phyloP scores from a whole-genome alignment of 2,329 filamentous ascomycete species.

The Pseudogymnoascus sp. region DNA sequence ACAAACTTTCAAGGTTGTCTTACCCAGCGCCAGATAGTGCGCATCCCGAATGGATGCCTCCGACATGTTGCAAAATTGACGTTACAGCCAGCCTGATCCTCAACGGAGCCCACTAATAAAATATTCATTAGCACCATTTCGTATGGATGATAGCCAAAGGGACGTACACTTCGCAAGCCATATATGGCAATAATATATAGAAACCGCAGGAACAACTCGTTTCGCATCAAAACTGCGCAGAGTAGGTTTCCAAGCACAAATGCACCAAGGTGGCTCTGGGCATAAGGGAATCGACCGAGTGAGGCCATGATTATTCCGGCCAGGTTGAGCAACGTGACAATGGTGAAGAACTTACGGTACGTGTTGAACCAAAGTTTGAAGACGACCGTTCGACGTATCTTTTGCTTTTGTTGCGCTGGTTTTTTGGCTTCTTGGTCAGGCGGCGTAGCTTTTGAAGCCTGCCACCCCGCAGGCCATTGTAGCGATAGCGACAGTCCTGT shows the following conservation, averaged over 20 bases:
- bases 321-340: constrained; percentile 32
- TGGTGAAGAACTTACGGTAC: constrained; percentile 35
- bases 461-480: constrained; percentile 18
- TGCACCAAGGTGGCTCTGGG: constrained; percentile 33
- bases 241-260: constrained; percentile 35
- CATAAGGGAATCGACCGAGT: constrained; percentile 31
- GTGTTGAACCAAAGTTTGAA: constrained; percentile 36
- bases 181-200: constrained; percentile 34
- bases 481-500: constrained; percentile 25
- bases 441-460: not conserved
- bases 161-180: constrained; percentile 32
- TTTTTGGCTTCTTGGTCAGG: constrained; percentile 12
- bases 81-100: constrained; percentile 32
- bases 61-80: constrained; percentile 36
- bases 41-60: constrained; percentile 36
- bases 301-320: constrained; percentile 31
- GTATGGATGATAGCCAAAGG: not conserved
- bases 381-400: constrained; percentile 28
- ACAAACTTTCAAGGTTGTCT: constrained; percentile 10
- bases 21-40: constrained; percentile 35
- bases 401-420: constrained; percentile 18
- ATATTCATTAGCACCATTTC: constrained; percentile 10
- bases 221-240: constrained; percentile 34
- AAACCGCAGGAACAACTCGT: constrained; percentile 34
- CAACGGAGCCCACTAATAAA: constrained; percentile 33